Evolutionary conservation across 2,329 filamentous ascomycete genomes (phyloP), one percentile per base, ranked within the genome.

Genomic region (Nemania abortiva): DNA sequence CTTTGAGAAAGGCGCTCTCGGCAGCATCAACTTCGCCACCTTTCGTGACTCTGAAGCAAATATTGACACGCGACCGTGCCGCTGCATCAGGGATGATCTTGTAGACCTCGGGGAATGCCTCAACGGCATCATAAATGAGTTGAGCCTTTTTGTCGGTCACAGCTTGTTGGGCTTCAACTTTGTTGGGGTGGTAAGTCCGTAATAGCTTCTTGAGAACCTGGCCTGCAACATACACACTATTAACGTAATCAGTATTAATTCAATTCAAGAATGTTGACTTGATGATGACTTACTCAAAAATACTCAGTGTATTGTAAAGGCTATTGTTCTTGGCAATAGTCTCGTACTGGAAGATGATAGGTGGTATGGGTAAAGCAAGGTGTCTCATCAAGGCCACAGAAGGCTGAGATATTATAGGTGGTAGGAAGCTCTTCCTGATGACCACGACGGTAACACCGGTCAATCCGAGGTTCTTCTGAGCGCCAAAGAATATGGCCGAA

Each of bases 221-320:
- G n/a, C 94, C 94, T 18, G 93, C 93, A 63, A 98, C 89, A 84
- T 91, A 98, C 45, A 98, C 92, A 79, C 95, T 89, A 42, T n/a
- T 27, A 27, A 52, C 45, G 2, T 20, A 20, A 31, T 68, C 37
- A 63, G 34, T 31, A 18, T 45, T 53, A 37, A 3, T 13, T 27
- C 11, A n/a, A 27, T 24, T 39, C 6, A 59, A 10, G 22, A 39
- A 37, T 22, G 3, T n/a, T 15, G 50, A 20, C 18, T 29, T 42
- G 20, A 55, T 6, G 49, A 50, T 9, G 79, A 89, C 88, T 89
- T 80, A 89, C 88, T 89, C 95, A 77, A 98, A 97, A 77, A 98
- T 97, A 76, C 93, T 95, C 11, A 98, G 84, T 0, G 95, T 98
- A 82, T 98, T 98, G 84, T 98, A 98, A 31, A 98, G 86, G 74